Percentiles rank a stretch among this genome's conserved stretches.
phyloP scores from a whole-genome alignment of 2,329 filamentous ascomycete species.

The Colletotrichum sp. region DNA sequence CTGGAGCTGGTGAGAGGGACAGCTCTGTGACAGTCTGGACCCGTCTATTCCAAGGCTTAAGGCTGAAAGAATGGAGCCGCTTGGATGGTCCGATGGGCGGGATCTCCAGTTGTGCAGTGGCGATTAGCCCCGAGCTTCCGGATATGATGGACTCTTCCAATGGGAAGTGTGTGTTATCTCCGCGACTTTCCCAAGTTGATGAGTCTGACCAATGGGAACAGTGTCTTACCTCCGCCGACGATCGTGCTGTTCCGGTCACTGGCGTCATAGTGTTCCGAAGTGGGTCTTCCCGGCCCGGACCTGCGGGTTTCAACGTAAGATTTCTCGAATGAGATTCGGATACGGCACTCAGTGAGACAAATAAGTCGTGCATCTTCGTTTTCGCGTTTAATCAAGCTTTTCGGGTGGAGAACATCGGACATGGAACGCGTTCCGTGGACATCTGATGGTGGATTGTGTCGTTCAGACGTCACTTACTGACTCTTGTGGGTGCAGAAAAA shows the following conservation, averaged over 20 bases:
- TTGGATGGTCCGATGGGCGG: neutral
- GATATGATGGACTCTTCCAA: neutral
- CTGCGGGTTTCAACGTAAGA: neutral
- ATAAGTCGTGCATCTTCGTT: neutral
- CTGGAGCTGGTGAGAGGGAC: neutral
- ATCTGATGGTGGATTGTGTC: neutral
- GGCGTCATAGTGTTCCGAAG: slow-evolving; percentile 4
- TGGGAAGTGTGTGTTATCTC: neutral
- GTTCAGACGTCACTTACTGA: neutral
- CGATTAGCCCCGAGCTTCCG: neutral
- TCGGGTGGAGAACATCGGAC: neutral
- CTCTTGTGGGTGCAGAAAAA: neutral
- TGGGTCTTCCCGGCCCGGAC: neutral
- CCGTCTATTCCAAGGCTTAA: neutral
- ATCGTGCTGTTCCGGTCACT: neutral
- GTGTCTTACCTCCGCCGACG: neutral
- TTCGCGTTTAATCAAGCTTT: neutral
- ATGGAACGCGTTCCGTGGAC: neutral
- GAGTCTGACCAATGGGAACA: neutral
- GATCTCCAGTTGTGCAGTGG: neutral
- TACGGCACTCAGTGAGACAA: neutral
- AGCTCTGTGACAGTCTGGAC: neutral
- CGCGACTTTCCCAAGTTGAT: neutral
- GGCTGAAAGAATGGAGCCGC: neutral
- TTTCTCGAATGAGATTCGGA: neutral